These are phyloP conservation scores for Pseudocercospora pini-densiflorae DNA, from an alignment of 2,329 filamentous ascomycete genomes.

Conservation along the genomic window DNA sequence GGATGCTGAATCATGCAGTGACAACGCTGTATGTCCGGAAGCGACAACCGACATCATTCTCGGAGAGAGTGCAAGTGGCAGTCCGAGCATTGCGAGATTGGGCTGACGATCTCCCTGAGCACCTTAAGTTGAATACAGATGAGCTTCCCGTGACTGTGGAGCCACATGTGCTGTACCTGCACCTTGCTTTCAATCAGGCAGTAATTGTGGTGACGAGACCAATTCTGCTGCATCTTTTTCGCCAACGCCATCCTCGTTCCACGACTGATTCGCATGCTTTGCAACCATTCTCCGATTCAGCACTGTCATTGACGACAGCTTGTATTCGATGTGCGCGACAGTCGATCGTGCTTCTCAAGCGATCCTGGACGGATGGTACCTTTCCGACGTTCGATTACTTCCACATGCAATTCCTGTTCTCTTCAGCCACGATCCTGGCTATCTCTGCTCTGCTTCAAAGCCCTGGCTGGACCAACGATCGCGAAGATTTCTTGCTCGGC, in stretches of 20 bases:
- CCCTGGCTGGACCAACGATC: conserved; percentile 41
- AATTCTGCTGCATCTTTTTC: conserved; percentile 41
- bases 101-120: conserved; percentile 42
- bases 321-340: conserved; percentile 53
- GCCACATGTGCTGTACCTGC: conserved; percentile 40
- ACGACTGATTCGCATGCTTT: conserved; percentile 1
- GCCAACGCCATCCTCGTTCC: conserved; percentile 16
- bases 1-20: conserved; percentile 37
- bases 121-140: conserved; percentile 41
- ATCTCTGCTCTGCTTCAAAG: conserved; percentile 47
- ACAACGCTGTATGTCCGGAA: conserved; percentile 38
- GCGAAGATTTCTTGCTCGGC: conserved; percentile 47
- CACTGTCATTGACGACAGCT: conserved; percentile 48
- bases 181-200: conserved; percentile 42
- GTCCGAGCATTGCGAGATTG: conserved; percentile 44
- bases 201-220: conserved; percentile 42
- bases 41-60: conserved; percentile 38
- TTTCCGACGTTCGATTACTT: conserved; percentile 56
- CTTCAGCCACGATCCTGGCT: conserved; percentile 50
- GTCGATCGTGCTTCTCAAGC: conserved; percentile 48
- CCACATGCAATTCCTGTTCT: conserved; percentile 54
- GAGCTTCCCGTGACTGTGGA: conserved; percentile 23
- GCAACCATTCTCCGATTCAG: conserved; percentile 33
- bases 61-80: conserved; percentile 44
- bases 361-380: conserved; percentile 54